Evolutionary conservation across 805 yeast species (phyloP).

Genomic region (Millerozyma acaciae): DNA sequence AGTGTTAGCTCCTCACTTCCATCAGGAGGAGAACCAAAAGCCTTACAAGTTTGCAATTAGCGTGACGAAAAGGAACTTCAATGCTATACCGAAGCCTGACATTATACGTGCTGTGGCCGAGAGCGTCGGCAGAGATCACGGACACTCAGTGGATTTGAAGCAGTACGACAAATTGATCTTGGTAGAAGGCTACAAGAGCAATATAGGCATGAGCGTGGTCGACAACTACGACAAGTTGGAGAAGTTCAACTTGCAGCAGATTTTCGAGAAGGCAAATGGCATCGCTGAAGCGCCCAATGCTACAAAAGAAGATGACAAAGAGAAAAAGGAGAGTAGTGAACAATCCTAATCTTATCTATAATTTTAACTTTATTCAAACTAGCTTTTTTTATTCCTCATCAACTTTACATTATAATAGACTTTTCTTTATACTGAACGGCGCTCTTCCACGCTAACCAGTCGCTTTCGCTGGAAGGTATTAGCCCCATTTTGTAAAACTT

Average conservation of each 20-base stretch:
- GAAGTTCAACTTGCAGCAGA: slow-evolving; percentile 78
- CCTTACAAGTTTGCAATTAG: slow-evolving; percentile 71
- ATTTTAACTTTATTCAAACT: too few relatives aligned
- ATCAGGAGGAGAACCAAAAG: slow-evolving; percentile 36
- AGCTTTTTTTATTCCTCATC: too few relatives aligned
- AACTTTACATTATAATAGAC: background rate
- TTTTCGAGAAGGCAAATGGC: slow-evolving; percentile 45
- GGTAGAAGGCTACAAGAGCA: slow-evolving; percentile 85
- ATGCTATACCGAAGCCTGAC: slow-evolving; percentile 64
- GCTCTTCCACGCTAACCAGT: slow-evolving; percentile 87
- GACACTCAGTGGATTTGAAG: slow-evolving; percentile 78
- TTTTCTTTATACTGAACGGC: slow-evolving; percentile 23
- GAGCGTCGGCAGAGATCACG: slow-evolving; percentile 62
- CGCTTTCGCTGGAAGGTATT: slow-evolving; percentile 81
- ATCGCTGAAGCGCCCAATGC: slow-evolving; percentile 1
- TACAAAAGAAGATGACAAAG: too few relatives aligned
- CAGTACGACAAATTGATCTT: slow-evolving; percentile 72
- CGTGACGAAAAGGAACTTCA: slow-evolving; percentile 74
- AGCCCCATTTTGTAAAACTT: slow-evolving; percentile 86
- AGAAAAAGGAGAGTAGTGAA: too few relatives aligned
- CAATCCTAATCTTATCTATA: too few relatives aligned
- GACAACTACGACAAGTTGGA: slow-evolving; percentile 57
- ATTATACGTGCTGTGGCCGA: slow-evolving; percentile 71
- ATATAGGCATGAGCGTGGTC: slow-evolving; percentile 84
- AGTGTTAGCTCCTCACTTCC: slow-evolving; percentile 70